These are phyloP conservation scores for Orbilia oligospora DNA, from an alignment of 2,329 filamentous ascomycete species.

Conservation along the genomic window DNA sequence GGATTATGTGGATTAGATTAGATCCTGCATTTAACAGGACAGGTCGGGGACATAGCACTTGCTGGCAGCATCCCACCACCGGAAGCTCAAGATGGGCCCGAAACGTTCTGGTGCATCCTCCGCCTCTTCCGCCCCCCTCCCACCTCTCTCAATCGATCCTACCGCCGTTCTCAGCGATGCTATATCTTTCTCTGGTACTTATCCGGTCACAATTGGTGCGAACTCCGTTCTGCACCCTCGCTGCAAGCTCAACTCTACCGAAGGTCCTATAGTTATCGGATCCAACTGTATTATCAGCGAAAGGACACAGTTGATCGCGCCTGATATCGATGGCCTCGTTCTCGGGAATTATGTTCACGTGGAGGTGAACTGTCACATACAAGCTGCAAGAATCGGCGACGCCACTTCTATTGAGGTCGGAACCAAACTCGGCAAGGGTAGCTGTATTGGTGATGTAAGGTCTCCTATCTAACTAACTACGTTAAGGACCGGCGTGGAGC, in stretches of 20 bases:
- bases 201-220: slow-evolving; percentile 83
- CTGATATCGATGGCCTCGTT: slow-evolving; percentile 67
- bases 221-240: slow-evolving; percentile 90
- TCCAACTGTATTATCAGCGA: slow-evolving; percentile 87
- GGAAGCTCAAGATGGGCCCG: slow-evolving; percentile 26
- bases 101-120: slow-evolving; percentile 43
- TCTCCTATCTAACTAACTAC: not conserved
- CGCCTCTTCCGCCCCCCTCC: slow-evolving; percentile 42
- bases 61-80: not conserved
- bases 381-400: slow-evolving; percentile 70
- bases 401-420: slow-evolving; percentile 76
- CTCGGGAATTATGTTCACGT: slow-evolving; percentile 76
- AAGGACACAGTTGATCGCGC: slow-evolving; percentile 72
- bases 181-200: slow-evolving; percentile 77
- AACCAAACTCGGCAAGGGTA: slow-evolving; percentile 74
- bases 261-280: slow-evolving; percentile 84
- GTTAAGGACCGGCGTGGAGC: not conserved
- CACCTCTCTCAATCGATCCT: slow-evolving; percentile 54
- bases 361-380: slow-evolving; percentile 74
- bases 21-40: too few relatives aligned
- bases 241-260: slow-evolving; percentile 80
- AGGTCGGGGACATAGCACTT: not conserved
- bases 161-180: slow-evolving; percentile 72
- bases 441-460: slow-evolving; percentile 75
- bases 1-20: not conserved